Percentiles rank a stretch among this genome's conserved stretches.
Evolutionary conservation across 2,329 filamentous ascomycete genomes (phyloP).

Genomic region (Penicillium sp.): DNA sequence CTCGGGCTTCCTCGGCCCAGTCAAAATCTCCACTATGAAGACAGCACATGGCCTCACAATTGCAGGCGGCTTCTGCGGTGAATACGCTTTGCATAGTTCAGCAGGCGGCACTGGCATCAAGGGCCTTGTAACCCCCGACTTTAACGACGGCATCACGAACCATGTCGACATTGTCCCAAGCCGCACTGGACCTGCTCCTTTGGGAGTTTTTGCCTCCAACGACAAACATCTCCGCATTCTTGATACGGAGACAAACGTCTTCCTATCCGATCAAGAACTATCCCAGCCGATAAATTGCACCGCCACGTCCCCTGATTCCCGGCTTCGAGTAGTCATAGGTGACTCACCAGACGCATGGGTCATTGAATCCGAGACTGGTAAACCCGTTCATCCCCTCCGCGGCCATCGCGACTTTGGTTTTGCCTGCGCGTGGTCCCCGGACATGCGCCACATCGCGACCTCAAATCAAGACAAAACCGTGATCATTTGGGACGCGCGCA

Average conservation of each 20-base stretch:
- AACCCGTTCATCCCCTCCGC: constrained; percentile 38
- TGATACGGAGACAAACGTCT: constrained; percentile 52
- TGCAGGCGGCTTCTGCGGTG: constrained; percentile 59
- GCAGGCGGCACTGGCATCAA: constrained; percentile 52
- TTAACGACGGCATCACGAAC: constrained; percentile 58
- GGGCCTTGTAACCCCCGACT: constrained; percentile 33
- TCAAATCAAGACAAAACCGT: constrained; percentile 50
- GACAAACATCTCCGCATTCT: constrained; percentile 57
- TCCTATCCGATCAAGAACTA: constrained; percentile 40
- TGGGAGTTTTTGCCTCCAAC: constrained; percentile 60
- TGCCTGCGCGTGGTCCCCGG: constrained; percentile 50
- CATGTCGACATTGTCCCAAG: constrained; percentile 57
- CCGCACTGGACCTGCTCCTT: constrained; percentile 51
- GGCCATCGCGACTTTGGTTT: constrained; percentile 49
- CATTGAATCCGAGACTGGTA: constrained; percentile 46
- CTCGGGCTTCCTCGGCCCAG: constrained; percentile 35
- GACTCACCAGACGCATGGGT: constrained; percentile 46
- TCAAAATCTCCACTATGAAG: constrained; percentile 57
- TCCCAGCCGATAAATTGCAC: constrained; percentile 48
- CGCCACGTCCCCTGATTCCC: constrained; percentile 45
- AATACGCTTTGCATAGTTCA: constrained; percentile 54
- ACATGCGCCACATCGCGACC: constrained; percentile 50
- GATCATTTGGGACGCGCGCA: constrained; percentile 50
- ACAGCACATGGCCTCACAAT: constrained; percentile 53
- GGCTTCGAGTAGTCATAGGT: constrained; percentile 48